phyloP scores from a whole-genome alignment of 1,284 basidiomycete species.

The Sparassis latifolia region DNA sequence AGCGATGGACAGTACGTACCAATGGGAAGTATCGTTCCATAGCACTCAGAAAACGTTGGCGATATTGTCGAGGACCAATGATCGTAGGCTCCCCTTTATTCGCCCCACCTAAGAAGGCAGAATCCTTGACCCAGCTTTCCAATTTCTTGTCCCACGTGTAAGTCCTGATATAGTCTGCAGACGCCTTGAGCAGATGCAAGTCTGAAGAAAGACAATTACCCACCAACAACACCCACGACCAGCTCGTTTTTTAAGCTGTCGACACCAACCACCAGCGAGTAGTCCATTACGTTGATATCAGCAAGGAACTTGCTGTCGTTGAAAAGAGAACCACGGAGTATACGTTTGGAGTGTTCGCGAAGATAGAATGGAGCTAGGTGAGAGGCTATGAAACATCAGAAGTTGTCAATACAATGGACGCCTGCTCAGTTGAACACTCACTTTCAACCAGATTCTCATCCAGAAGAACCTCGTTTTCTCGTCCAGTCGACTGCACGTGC shows the following conservation, averaged over 20 bases:
- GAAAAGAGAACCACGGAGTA: slow-evolving; percentile 84
- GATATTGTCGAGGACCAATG: slow-evolving; percentile 82
- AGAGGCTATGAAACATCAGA: slow-evolving; percentile 38
- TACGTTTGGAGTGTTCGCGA: slow-evolving; percentile 91
- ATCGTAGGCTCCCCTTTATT: slow-evolving; percentile 88
- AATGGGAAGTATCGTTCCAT: slow-evolving; percentile 92
- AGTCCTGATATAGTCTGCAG: slow-evolving; percentile 83
- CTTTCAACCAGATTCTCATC: slow-evolving; percentile 90
- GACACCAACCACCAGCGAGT: slow-evolving; percentile 93
- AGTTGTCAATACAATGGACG: background rate
- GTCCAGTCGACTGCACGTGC: slow-evolving; percentile 85
- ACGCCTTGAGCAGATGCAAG: slow-evolving; percentile 3
- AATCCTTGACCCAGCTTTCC: slow-evolving; percentile 97
- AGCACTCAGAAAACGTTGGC: slow-evolving; percentile 82
- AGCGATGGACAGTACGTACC: slow-evolving; percentile 34
- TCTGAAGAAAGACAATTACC: slow-evolving; percentile 24
- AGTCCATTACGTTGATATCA: slow-evolving; percentile 98
- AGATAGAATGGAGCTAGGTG: slow-evolving; percentile 85
- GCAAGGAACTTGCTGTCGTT: slow-evolving; percentile 95
- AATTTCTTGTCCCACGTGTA: slow-evolving; percentile 98
- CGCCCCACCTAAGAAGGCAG: slow-evolving; percentile 76
- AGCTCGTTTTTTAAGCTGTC: slow-evolving; percentile 79
- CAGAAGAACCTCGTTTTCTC: slow-evolving; percentile 87
- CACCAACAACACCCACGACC: slow-evolving; percentile 95
- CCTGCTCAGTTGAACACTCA: slow-evolving; percentile 27